These are phyloP conservation scores for Phellopilus nigrolimitatus DNA, from an alignment of 1,284 basidiomycete genomes.

Conservation along the genomic window DNA sequence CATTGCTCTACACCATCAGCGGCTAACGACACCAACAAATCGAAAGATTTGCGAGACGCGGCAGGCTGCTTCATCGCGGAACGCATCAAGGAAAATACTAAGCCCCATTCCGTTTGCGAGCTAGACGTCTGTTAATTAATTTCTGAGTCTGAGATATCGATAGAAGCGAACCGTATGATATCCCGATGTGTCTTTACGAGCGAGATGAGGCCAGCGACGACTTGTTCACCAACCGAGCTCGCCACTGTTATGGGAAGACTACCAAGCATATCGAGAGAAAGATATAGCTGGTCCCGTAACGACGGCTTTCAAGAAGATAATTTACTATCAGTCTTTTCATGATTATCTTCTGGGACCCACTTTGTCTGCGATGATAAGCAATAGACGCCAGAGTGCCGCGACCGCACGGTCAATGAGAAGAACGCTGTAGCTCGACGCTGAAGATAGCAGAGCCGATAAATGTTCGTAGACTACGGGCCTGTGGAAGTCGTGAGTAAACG, in stretches of 20 bases:
- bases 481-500: background rate
- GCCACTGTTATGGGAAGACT: conserved; percentile 73
- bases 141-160: no score
- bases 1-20: conserved; percentile 53
- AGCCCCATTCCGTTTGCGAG: conserved; percentile 95
- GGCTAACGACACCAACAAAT: conserved; percentile 62
- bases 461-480: conserved; percentile 95
- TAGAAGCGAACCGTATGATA: conserved; percentile 74
- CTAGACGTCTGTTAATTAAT: no score
- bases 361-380: conserved; percentile 72
- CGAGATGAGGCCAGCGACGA: conserved; percentile 78
- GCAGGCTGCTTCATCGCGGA: conserved; percentile 85
- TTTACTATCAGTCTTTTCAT: background rate
- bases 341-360: conserved; percentile 37
- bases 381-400: conserved; percentile 81
- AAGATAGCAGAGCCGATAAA: conserved; percentile 73
- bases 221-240: conserved; percentile 86
- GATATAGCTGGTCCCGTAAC: conserved; percentile 88
- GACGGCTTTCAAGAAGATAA: conserved; percentile 43
- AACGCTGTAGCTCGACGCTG: conserved; percentile 79
- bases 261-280: conserved; percentile 87
- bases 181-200: conserved; percentile 73
- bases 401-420: conserved; percentile 94
- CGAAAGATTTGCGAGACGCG: conserved; percentile 81
- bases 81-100: conserved; percentile 87